These are phyloP conservation scores for Candida tetrigidarum DNA, from an alignment of 1,139 yeast species.

Conservation along the genomic window DNA sequence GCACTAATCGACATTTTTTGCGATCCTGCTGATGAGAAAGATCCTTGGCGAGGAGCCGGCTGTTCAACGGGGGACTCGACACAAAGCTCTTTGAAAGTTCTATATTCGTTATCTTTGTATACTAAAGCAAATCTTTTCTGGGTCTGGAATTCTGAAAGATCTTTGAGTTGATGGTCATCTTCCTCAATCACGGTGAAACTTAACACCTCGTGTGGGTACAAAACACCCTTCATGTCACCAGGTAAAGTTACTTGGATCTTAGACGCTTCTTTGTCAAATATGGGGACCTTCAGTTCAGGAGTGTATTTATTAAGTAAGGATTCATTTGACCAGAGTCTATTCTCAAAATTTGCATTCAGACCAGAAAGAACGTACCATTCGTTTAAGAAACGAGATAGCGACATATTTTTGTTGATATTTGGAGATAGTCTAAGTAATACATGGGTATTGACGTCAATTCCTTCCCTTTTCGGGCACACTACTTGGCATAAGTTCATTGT, in stretches of 20 bases:
- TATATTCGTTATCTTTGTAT: constrained; percentile 28
- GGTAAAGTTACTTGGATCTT: constrained; percentile 34
- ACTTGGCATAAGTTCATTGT: background rate
- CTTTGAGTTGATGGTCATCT: constrained; percentile 5
- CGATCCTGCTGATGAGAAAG: constrained; percentile 11
- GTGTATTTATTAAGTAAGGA: constrained; percentile 20
- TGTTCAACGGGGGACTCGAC: background rate
- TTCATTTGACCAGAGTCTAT: constrained; percentile 24
- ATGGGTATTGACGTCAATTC: constrained; percentile 17
- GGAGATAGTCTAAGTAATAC: constrained; percentile 33
- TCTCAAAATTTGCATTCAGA: constrained; percentile 21
- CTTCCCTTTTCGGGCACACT: constrained; percentile 1
- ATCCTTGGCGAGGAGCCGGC: constrained; percentile 5
- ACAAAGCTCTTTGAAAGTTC: constrained; percentile 22
- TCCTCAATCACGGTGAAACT: constrained; percentile 16
- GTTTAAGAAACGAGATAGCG: constrained; percentile 32
- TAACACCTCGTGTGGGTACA: constrained; percentile 32
- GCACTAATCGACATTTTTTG: constrained; percentile 10
- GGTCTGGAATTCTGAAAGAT: background rate
- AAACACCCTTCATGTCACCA: constrained; percentile 28
- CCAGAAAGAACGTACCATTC: constrained; percentile 42
- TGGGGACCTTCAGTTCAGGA: constrained; percentile 9
- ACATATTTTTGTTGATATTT: constrained; percentile 23
- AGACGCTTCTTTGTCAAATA: constrained; percentile 14
- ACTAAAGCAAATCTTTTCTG: constrained; percentile 31